Base-by-base conservation (phyloP, 495 filamentous ascomycete genomes). In the Aspergillus homomorphus region DNA sequence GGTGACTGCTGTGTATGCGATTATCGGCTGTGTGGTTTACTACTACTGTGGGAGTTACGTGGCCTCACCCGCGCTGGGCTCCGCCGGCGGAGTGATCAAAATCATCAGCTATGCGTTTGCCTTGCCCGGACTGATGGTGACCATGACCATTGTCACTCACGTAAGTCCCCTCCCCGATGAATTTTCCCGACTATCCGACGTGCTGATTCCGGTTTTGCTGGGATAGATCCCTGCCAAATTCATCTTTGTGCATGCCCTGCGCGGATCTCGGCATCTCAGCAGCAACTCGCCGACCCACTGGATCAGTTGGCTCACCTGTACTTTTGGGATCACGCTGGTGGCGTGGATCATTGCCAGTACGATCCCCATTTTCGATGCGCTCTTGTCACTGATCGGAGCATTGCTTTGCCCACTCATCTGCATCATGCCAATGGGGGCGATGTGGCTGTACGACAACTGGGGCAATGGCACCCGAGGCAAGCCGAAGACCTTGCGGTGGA, bases 61-160 rank as follows among this genome's bases (percentile, higher is more conserved):
- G 48, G 61, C 72, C 10, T 84, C 84, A 0, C 89, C 89, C 1
- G 87, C 88, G 2, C 80, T 92, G 0, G 79, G 86, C 12, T 86
- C 86, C 0, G 84, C 85, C 12, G 79, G 82, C n/a, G 66, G 66
- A 0, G 23, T 79, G 0, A 66, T 93, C 3, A 82, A 84, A 61
- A 89, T 87, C 66, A 65, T 91, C 43, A 81, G 83, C 5, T 93
- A 87, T 64, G 89, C 87, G 8, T 70, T 92, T 54, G 88, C 87
- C 9, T 62, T 88, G 4, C 89, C 88, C 19, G 86, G 66, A 9
- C 24, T 71, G 26, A 41, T 70, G 10, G 68, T 68, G 4, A 67
- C 57, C 12, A 63, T 62, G 21, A 65, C 62, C 16, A 54, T 70
- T 53, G 55, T 62, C 15, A 33, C 54, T 18, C 64, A 64, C 41